phyloP scores from a whole-genome alignment of 2,329 filamentous ascomycete species.

The Volutella citrinella region DNA sequence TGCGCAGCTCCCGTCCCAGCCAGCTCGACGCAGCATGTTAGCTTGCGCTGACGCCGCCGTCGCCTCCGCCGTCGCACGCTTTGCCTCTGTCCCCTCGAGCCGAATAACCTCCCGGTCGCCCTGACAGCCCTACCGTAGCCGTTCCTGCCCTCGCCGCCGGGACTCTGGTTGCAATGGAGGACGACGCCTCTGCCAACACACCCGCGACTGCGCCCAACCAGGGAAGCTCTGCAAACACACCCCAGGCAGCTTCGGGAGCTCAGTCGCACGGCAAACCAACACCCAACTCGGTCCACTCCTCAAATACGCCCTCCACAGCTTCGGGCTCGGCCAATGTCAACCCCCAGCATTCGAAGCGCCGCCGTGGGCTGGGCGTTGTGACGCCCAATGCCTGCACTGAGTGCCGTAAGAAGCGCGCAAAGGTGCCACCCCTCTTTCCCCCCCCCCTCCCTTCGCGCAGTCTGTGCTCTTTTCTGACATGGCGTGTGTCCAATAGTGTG shows the following conservation, averaged over 20 bases:
- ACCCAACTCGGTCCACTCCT: slow-evolving; percentile 25
- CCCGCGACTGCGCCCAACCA: slow-evolving; percentile 27
- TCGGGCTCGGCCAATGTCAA: slow-evolving; percentile 19
- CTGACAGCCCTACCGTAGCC: slow-evolving; percentile 3
- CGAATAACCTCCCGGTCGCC: slow-evolving; percentile 9
- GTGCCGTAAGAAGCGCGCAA: slow-evolving; percentile 60
- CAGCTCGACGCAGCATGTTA: slow-evolving; percentile 29
- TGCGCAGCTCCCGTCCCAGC: slow-evolving; percentile 10
- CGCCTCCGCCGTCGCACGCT: slow-evolving; percentile 16
- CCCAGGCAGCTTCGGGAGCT: slow-evolving; percentile 27
- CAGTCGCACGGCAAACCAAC: slow-evolving; percentile 29
- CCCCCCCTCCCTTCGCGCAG: no score
- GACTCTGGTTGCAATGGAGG: slow-evolving; percentile 27
- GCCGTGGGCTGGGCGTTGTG: slow-evolving; percentile 53
- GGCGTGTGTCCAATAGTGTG: slow-evolving; percentile 51
- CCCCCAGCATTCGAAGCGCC: slow-evolving; percentile 45
- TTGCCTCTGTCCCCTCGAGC: slow-evolving; percentile 14
- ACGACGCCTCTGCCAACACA: slow-evolving; percentile 27
- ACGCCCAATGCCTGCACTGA: slow-evolving; percentile 61
- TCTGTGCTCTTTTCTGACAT: no score
- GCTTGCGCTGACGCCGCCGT: slow-evolving; percentile 17
- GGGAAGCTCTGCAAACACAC: slow-evolving; percentile 32
- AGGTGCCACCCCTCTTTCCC: no score
- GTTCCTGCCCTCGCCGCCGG: slow-evolving; percentile 4
- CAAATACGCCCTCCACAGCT: slow-evolving; percentile 23